phyloP scores from a whole-genome alignment of 1,139 yeast genomes.

The Magnusiomyces clavatus region DNA sequence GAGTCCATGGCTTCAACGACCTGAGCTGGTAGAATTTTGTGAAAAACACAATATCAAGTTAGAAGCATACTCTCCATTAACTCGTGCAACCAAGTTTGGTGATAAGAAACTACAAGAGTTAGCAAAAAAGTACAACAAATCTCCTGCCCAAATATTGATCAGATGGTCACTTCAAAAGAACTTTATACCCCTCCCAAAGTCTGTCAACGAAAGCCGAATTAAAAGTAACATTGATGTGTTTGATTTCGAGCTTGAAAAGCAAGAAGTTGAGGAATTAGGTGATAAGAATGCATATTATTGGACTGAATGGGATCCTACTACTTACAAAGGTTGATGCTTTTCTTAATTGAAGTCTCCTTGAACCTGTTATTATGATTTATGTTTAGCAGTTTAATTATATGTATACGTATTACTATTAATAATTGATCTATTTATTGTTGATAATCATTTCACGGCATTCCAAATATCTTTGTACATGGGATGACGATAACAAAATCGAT shows the following conservation, averaged over 20 bases:
- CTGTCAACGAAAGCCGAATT: constrained; percentile 56
- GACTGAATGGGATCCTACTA: constrained; percentile 17
- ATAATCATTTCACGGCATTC: too few relatives aligned
- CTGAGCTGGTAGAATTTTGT: constrained; percentile 49
- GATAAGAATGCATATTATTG: constrained; percentile 25
- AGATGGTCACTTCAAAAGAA: constrained; percentile 72
- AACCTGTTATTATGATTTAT: not conserved
- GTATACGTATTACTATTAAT: too few relatives aligned
- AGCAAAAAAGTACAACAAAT: constrained; percentile 48
- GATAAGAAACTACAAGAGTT: constrained; percentile 42
- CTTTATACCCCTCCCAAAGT: constrained; percentile 68
- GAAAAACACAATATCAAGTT: constrained; percentile 47
- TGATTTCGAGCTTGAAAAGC: constrained; percentile 41
- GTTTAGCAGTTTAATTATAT: too few relatives aligned
- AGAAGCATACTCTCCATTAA: constrained; percentile 79
- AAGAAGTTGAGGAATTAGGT: constrained; percentile 29
- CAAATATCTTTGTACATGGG: too few relatives aligned
- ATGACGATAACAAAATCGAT: too few relatives aligned
- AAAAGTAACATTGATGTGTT: constrained; percentile 42
- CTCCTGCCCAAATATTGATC: constrained; percentile 55
- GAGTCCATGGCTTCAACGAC: constrained; percentile 71
- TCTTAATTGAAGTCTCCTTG: not conserved
- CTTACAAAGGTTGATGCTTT: not conserved
- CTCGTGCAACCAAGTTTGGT: constrained; percentile 59
- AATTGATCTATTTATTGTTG: too few relatives aligned